Conservation (phyloP, 2,329 filamentous ascomycete species). For the Neospermospora avenae region DNA sequence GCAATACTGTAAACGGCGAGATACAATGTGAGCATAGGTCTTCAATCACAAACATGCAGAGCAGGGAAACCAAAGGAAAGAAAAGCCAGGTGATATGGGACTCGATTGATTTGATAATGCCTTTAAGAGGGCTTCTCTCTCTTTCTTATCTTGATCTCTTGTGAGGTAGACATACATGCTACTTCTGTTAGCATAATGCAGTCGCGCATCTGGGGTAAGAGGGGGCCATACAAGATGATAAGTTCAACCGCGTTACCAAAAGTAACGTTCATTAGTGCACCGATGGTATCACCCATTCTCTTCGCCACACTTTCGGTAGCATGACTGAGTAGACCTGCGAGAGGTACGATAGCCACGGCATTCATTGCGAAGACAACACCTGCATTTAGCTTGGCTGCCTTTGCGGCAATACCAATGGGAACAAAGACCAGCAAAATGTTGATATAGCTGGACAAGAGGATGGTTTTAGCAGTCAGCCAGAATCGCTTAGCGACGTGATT, state of each 20-base stretch:
- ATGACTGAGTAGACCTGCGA: constrained; percentile 68
- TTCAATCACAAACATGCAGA: constrained; percentile 25
- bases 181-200: constrained; percentile 29
- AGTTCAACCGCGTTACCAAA: constrained; percentile 53
- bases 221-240: constrained; percentile 55
- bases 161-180: constrained; percentile 56
- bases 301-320: constrained; percentile 73
- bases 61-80: constrained; percentile 25
- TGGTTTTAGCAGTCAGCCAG: constrained; percentile 46
- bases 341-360: constrained; percentile 70
- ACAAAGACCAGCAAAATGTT: constrained; percentile 77
- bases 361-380: constrained; percentile 71
- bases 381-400: constrained; percentile 51
- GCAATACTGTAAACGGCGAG: constrained; percentile 58
- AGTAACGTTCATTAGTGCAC: constrained; percentile 51
- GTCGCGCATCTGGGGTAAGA: constrained; percentile 12
- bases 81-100: constrained; percentile 39
- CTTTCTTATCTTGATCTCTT: constrained; percentile 45
- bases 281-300: constrained; percentile 65
- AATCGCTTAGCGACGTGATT: constrained; percentile 33
- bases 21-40: constrained; percentile 37
- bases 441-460: constrained; percentile 71
- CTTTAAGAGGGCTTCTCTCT: constrained; percentile 42
- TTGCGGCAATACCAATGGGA: constrained; percentile 68
- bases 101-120: constrained; percentile 45